Evolutionary conservation across 2,329 filamentous ascomycete species (phyloP).

Genomic region (Proliferodiscus dingleyae): DNA sequence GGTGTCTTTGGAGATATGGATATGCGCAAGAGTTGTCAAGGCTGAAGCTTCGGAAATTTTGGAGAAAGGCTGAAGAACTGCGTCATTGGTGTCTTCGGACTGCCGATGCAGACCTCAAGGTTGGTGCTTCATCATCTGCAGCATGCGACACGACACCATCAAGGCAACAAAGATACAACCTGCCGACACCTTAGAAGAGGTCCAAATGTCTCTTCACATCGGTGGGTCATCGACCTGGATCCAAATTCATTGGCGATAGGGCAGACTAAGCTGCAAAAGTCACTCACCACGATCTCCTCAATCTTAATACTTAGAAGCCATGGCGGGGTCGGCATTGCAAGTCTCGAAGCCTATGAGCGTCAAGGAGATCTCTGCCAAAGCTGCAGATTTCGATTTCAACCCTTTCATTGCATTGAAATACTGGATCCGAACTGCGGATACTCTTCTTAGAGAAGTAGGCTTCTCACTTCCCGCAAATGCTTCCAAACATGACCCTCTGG

Average conservation of each 20-base stretch:
- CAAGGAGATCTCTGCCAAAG: constrained; percentile 70
- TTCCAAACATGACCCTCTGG: neutral
- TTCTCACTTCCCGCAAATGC: constrained; percentile 5
- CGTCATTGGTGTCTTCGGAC: neutral
- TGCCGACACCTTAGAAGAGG: neutral
- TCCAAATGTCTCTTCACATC: too few relatives aligned
- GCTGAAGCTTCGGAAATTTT: neutral
- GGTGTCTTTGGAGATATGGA: neutral
- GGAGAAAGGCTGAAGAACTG: neutral
- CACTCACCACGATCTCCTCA: neutral
- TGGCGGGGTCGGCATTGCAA: constrained; percentile 26
- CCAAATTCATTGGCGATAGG: neutral
- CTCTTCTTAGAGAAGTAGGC: constrained; percentile 72
- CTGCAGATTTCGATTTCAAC: constrained; percentile 78
- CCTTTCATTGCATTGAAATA: constrained; percentile 68
- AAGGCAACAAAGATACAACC: constrained; percentile 2
- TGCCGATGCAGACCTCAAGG: constrained; percentile 1
- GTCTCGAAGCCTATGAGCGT: constrained; percentile 57
- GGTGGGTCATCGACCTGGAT: neutral
- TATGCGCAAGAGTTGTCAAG: neutral
- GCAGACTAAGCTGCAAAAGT: neutral
- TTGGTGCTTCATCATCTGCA: neutral
- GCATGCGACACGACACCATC: constrained; percentile 3
- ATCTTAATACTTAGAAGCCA: constrained; percentile 10
- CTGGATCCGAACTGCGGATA: constrained; percentile 77